Evolutionary conservation across 371 early-diverging fungal genomes (phyloP), one percentile per base, ranked within the genome.

Genomic region (Quaeritorhiza haematococci): DNA sequence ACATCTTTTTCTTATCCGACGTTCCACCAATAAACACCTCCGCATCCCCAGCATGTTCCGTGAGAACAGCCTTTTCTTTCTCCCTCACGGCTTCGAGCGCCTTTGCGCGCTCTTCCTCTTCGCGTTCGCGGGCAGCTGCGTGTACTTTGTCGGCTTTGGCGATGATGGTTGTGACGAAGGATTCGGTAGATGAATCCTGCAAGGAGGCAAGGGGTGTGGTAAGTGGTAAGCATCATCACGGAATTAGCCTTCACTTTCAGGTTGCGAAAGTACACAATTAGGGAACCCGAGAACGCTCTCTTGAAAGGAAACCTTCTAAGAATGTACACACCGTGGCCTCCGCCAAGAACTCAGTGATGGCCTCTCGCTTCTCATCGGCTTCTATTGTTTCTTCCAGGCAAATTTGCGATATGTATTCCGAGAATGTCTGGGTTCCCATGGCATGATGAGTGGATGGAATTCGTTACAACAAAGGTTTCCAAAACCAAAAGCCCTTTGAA

Each of bases 281-380:
- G n/a, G n/a, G n/a, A n/a, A n/a, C n/a, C n/a, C n/a, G n/a, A n/a
- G n/a, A n/a, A n/a, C n/a, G n/a, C n/a, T n/a, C n/a, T n/a, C n/a
- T n/a, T n/a, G n/a, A n/a, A n/a, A n/a, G n/a, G n/a, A n/a, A n/a
- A n/a, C n/a, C n/a, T n/a, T n/a, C n/a, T n/a, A n/a, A n/a, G n/a
- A n/a, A 43, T 13, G 27, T 28, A n/a, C 38, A 33, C 29, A 45
- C 65, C 29, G 66, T 45, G 0, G 66, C 58, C 32, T 68, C 72
- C 4, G 10, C 33, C 1, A 72, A 53, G 42, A 68, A 72, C 57
- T 67, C 68, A 17, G 30, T 29, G 17, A 72, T 61, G 52, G 63
- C 58, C 29, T 58, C 61, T 32, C 32, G 33, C 58, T 64, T 63
- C 45, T 72, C 72, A 23, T 65, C 66, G 13, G 19, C 55, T 13